These are phyloP conservation scores for Hypoxylon sp. DNA, from an alignment of 2,329 filamentous ascomycete species.

Conservation along the genomic window DNA sequence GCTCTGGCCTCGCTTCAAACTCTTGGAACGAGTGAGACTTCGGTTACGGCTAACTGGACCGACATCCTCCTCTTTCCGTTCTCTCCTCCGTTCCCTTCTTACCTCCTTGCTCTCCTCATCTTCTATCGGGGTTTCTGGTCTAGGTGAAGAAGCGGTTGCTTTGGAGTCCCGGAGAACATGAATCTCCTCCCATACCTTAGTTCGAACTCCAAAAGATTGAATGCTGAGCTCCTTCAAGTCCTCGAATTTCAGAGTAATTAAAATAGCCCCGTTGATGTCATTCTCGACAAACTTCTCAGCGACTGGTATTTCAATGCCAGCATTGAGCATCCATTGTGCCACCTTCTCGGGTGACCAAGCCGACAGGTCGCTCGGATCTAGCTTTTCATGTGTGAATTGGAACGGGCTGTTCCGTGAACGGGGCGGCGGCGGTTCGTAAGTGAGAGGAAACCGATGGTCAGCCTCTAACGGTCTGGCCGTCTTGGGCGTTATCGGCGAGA, in stretches of 20 bases:
- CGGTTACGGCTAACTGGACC: constrained; percentile 46
- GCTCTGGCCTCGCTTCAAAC: constrained; percentile 50
- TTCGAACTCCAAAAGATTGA: constrained; percentile 84
- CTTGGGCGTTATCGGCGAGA: constrained; percentile 82
- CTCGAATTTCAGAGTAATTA: constrained; percentile 93
- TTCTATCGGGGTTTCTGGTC: constrained; percentile 73
- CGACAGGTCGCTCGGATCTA: constrained; percentile 72
- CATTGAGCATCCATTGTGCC: constrained; percentile 87
- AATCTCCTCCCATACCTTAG: constrained; percentile 85
- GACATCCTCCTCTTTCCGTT: constrained; percentile 52
- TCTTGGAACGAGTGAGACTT: constrained; percentile 57
- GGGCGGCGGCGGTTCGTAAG: constrained; percentile 57
- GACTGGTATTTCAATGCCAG: constrained; percentile 81
- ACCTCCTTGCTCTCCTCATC: constrained; percentile 69
- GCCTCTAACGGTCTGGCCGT: constrained; percentile 60
- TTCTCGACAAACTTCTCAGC: constrained; percentile 91
- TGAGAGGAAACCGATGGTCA: constrained; percentile 57
- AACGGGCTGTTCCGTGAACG: constrained; percentile 61
- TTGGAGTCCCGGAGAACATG: constrained; percentile 74
- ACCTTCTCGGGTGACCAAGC: constrained; percentile 83
- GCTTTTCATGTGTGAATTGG: constrained; percentile 69
- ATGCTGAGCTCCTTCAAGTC: constrained; percentile 87
- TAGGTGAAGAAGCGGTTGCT: constrained; percentile 61
- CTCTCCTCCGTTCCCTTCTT: constrained; percentile 61
- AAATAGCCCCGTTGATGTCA: constrained; percentile 89